Evolutionary conservation across 2,329 filamentous ascomycete species (phyloP), one percentile per base, ranked within the genome.

Genomic region (Ambrosiella cleistominuta): DNA sequence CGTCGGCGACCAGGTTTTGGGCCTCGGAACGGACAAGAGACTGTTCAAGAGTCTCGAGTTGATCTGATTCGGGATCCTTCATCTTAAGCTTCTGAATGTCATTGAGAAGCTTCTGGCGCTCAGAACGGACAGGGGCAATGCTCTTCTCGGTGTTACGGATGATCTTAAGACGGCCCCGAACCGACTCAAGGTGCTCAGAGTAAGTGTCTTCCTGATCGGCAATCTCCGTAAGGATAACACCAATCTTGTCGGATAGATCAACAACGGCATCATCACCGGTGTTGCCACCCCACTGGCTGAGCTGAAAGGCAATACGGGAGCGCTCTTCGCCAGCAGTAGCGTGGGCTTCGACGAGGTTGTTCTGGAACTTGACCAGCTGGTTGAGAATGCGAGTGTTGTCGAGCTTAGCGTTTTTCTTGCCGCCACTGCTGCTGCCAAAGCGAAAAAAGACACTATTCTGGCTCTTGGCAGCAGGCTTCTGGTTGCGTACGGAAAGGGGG

Each of bases 11-110:
- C 60, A 98, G 72, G 66, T 88, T 94, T 75, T 97, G 90, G 2
- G 93, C 93, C 75, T 98, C 93, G 27, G 91, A 90, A 63, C 93
- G 79, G 57, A 98, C 90, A 57, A 98, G 82, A 75, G 97, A 93
- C 74, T 98, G 93, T 75, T 98, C 93, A 57, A 97, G 77, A 19
- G 85, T 85, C 40, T 88, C 82, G 58, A 97, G 74, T 68, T 82
- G 86, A 37, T 86, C 77, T 66, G 85, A 94, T 67, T 86, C 81
- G 6, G 90, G 89, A 71, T 97, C 93, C 74, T 93, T 96, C 70
- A 85, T 79, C 76, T 95, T 96, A 64, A 96, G 73, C 71, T 83
- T 87, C 64, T 87, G 83, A 65, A 98, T 95, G 70, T 98, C 91
- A 67, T 97, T 91, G 60, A 83, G 78, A 62, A 97, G 84, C 79